Evolutionary conservation across 495 filamentous ascomycete species (phyloP).

Genomic region (Daldinia concentrica): DNA sequence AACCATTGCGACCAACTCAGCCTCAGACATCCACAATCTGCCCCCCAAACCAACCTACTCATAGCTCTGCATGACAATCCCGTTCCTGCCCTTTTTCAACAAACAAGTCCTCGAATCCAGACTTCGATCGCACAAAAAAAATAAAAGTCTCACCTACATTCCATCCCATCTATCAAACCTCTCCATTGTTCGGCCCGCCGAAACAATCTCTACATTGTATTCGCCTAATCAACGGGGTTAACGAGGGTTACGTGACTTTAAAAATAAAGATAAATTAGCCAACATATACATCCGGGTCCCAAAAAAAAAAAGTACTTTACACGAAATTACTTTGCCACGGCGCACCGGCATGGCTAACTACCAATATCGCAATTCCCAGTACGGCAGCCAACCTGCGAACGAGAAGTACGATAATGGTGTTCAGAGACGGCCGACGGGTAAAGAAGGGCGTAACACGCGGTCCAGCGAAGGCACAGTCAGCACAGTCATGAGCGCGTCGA

Average conservation of each 20-base stretch:
- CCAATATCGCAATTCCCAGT: conserved; percentile 58
- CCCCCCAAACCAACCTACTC: conserved; percentile 11
- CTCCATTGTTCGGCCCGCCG: conserved; percentile 6
- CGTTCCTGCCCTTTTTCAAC: conserved; percentile 16
- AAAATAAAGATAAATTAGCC: too few relatives aligned
- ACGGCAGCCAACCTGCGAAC: conserved; percentile 44
- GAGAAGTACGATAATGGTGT: conserved; percentile 54
- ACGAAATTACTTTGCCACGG: conserved; percentile 8
- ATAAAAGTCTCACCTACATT: conserved; percentile 46
- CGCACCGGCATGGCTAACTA: conserved; percentile 52
- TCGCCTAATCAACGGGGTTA: conserved; percentile 20
- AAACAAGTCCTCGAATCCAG: conserved; percentile 30
- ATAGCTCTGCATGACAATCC: not conserved
- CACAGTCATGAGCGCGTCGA: conserved; percentile 71
- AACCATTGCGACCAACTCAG: conserved; percentile 37
- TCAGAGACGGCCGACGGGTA: conserved; percentile 49
- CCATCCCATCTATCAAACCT: conserved; percentile 26
- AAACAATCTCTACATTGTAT: conserved; percentile 21
- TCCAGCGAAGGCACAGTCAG: conserved; percentile 81
- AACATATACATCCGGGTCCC: conserved; percentile 15
- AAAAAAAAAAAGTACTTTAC: conserved; percentile 1
- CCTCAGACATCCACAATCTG: conserved; percentile 34
- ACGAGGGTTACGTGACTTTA: not conserved
- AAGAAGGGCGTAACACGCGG: conserved; percentile 56
- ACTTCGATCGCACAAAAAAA: conserved; percentile 23